Evolutionary conservation across 2,329 filamentous ascomycete genomes (phyloP).

Genomic region (Cercospora berteroae): DNA sequence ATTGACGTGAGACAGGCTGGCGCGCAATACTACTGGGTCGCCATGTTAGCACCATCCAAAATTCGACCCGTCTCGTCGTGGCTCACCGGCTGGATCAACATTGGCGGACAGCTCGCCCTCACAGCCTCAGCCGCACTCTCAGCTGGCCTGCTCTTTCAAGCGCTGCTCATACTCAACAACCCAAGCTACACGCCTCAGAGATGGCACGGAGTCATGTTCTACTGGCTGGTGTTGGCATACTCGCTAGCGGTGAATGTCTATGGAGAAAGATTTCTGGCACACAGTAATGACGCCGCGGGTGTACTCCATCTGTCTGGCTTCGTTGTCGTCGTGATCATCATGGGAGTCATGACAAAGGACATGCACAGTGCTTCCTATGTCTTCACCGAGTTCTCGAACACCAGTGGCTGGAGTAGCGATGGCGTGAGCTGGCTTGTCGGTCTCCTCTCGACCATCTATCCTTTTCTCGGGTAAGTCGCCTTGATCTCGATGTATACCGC

Average conservation of each 20-base stretch:
- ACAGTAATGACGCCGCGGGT: slow-evolving; percentile 44
- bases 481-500: neutral
- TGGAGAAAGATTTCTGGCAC: slow-evolving; percentile 38
- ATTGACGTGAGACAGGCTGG: neutral
- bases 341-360: slow-evolving; percentile 32
- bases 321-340: slow-evolving; percentile 48
- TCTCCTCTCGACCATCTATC: slow-evolving; percentile 21
- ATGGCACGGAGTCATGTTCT: slow-evolving; percentile 32
- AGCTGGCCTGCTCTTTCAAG: slow-evolving; percentile 23
- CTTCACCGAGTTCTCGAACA: slow-evolving; percentile 22
- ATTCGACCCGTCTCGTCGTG: slow-evolving; percentile 42
- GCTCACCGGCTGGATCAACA: slow-evolving; percentile 34
- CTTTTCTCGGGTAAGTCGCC: slow-evolving; percentile 19
- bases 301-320: slow-evolving; percentile 49
- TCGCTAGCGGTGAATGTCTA: slow-evolving; percentile 27
- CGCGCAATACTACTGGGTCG: slow-evolving; percentile 51
- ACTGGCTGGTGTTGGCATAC: slow-evolving; percentile 23
- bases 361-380: slow-evolving; percentile 38
- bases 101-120: slow-evolving; percentile 23
- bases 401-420: slow-evolving; percentile 23
- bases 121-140: slow-evolving; percentile 24
- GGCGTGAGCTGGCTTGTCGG: slow-evolving; percentile 24
- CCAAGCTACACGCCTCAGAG: slow-evolving; percentile 19
- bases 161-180: slow-evolving; percentile 24
- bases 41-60: slow-evolving; percentile 39